Evolutionary conservation across 257 asterid genomes (phyloP).

Genomic region (Cordia subcordata): DNA sequence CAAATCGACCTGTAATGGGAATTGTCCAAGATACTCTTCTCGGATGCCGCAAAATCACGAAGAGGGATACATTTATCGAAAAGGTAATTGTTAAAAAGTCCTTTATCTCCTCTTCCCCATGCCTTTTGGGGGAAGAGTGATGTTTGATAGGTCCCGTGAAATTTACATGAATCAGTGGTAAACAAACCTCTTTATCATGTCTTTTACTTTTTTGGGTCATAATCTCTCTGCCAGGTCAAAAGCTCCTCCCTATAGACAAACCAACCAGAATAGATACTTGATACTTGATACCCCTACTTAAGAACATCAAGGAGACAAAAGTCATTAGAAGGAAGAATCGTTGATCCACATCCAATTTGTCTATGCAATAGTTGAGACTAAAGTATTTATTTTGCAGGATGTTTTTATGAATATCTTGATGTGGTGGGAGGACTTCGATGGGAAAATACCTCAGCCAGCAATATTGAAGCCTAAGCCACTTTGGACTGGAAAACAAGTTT

Average conservation of each 20-base stretch:
- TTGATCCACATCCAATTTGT: too few relatives aligned
- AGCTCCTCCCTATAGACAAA: too few relatives aligned
- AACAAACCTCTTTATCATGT: too few relatives aligned
- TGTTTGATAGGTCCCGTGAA: too few relatives aligned
- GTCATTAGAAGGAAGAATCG: too few relatives aligned
- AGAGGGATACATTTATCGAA: slow-evolving; percentile 94
- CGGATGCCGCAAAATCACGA: slow-evolving; percentile 95
- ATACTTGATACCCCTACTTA: too few relatives aligned
- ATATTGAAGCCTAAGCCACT: slow-evolving; percentile 95
- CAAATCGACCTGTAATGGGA: slow-evolving; percentile 99
- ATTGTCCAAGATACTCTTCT: slow-evolving; percentile 95
- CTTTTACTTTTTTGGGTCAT: too few relatives aligned
- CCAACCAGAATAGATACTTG: too few relatives aligned
- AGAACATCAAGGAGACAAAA: too few relatives aligned
- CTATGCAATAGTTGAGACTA: background rate
- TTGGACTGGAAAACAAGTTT: slow-evolving; percentile 99
- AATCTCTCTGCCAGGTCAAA: too few relatives aligned
- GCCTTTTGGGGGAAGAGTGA: background rate
- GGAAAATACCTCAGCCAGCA: slow-evolving; percentile 96
- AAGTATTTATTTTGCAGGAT: slow-evolving; percentile 49
- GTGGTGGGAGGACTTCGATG: slow-evolving; percentile 99
- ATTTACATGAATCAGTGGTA: too few relatives aligned
- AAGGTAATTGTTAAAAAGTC: slow-evolving; percentile 43
- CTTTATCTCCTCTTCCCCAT: background rate
- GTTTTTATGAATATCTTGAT: slow-evolving; percentile 96